Evolutionary conservation across 2,329 filamentous ascomycete genomes (phyloP).

Genomic region (Cercospora sp.): DNA sequence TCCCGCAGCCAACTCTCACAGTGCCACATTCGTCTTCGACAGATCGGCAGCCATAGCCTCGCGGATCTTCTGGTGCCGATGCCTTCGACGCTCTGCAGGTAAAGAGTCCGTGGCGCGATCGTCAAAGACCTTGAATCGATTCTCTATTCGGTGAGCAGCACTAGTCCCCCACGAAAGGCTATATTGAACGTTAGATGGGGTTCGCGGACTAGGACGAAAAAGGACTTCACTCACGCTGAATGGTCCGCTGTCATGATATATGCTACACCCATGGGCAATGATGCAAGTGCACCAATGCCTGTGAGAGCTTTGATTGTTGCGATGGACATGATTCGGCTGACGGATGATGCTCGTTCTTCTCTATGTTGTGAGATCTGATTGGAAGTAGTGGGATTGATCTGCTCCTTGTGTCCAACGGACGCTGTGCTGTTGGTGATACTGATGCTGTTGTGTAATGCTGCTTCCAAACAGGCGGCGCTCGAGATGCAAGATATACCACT

Average conservation of each 20-base stretch:
- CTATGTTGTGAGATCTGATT: not conserved
- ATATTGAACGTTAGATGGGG: not conserved
- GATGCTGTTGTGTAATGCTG: not conserved
- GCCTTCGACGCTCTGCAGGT: slow-evolving; percentile 8
- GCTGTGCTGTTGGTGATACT: not conserved
- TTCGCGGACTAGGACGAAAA: not conserved
- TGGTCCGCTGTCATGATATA: slow-evolving; percentile 21
- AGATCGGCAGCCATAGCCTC: slow-evolving; percentile 12
- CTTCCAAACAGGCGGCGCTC: not conserved
- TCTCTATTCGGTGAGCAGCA: slow-evolving; percentile 14
- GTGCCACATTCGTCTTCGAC: not conserved
- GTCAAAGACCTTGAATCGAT: slow-evolving; percentile 19
- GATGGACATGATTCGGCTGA: slow-evolving; percentile 10
- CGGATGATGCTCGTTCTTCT: not conserved
- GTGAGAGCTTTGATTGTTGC: slow-evolving; percentile 15
- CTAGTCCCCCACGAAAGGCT: slow-evolving; percentile 13
- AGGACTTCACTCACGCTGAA: slow-evolving; percentile 2
- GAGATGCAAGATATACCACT: slow-evolving; percentile 4
- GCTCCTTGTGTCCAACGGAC: not conserved
- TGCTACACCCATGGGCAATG: slow-evolving; percentile 15
- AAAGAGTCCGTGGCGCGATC: slow-evolving; percentile 19
- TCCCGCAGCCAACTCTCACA: not conserved
- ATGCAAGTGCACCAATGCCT: slow-evolving; percentile 13
- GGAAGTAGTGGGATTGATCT: not conserved
- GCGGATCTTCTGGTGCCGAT: slow-evolving; percentile 16